Evolutionary conservation across 371 early-diverging fungal species (phyloP), one percentile per base, ranked within the genome.

Genomic region (Globomyces sp.): DNA sequence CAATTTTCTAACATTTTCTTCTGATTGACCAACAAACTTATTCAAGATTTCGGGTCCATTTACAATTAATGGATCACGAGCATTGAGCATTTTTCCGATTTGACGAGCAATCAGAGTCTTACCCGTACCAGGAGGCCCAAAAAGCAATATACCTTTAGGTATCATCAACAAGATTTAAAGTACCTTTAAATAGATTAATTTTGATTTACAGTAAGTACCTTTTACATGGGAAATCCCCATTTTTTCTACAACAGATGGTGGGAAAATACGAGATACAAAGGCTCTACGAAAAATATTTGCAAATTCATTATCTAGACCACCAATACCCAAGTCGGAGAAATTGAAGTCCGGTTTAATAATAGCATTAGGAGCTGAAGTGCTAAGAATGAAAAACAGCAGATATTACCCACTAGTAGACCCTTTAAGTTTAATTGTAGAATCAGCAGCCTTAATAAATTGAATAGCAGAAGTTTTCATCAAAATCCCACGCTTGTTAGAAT

Each of bases 61-160:
- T 45, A 99, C 98, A 64, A 99, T 92, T 72, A 93, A 90, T 49
- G 99, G 99, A 55, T 98, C 98, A 49, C 87, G 86, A 3, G 97
- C 92, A 73, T 99, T 96, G 68, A 99, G 80, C 92, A 99, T 95
- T 67, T 96, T 94, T 42, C 99, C 99, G 65, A 99, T 99, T 76
- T 99, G 96, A 37, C 99, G 87, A 4, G 99, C 99, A 89, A 99
- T 98, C 62, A 99, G 78, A 6, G 99, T 99, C 78, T 99, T 99
- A 65, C 99, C 99, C 0, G 99, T 99, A 67, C 99, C 99, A 0
- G 99, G 99, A 44, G 99, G 99, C 44, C 99, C 95, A 74, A 87
- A 89, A 2, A 94, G 77, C 48, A 92, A 75, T 55, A 92, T 86
- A 74, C 86, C 87, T 24, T 84, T 40, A 9, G 46, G 41, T 44